A percentile compares a stretch with the other conserved stretches of the same genome.
These are phyloP conservation scores for Coffea canephora DNA, from an alignment of 257 asterid genomes.

Conservation along the genomic window DNA sequence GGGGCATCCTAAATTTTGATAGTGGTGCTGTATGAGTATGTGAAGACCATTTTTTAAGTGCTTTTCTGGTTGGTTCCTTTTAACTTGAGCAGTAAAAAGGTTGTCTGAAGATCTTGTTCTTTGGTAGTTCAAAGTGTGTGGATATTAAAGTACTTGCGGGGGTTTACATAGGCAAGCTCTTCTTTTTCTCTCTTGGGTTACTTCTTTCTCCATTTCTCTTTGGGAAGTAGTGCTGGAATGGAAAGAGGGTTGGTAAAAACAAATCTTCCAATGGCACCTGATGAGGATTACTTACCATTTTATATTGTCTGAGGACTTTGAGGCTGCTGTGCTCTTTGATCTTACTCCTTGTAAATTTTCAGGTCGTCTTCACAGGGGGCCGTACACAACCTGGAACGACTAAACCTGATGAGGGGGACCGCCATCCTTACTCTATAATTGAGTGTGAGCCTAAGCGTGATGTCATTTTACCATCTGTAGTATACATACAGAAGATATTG, in stretches of 20 bases:
- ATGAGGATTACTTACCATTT: background rate
- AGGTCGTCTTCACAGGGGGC: slow-evolving; percentile 91
- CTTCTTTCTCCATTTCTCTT: too few relatives aligned
- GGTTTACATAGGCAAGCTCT: background rate
- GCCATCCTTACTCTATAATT: slow-evolving; percentile 85
- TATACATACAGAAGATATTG: slow-evolving; percentile 83
- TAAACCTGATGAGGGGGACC: slow-evolving; percentile 97
- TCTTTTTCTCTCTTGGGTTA: background rate
- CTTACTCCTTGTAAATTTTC: slow-evolving; percentile 24
- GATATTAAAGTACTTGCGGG: background rate
- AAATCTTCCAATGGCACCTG: background rate
- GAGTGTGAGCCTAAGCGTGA: slow-evolving; percentile 86
- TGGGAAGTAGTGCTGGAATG: background rate
- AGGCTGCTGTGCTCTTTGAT: background rate
- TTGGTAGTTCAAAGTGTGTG: background rate
- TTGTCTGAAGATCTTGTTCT: background rate
- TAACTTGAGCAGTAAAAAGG: background rate
- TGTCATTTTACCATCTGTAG: slow-evolving; percentile 80
- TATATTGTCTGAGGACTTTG: background rate
- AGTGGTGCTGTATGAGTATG: background rate
- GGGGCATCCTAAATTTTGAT: background rate
- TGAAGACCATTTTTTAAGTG: background rate
- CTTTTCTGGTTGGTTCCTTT: background rate
- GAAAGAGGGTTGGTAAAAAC: background rate
- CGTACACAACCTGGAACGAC: slow-evolving; percentile 99